Percentiles rank a stretch among this genome's conserved stretches.
These are phyloP conservation scores for Gossypium aridum DNA, from an alignment of 441 rosid genomes.

Conservation along the genomic window DNA sequence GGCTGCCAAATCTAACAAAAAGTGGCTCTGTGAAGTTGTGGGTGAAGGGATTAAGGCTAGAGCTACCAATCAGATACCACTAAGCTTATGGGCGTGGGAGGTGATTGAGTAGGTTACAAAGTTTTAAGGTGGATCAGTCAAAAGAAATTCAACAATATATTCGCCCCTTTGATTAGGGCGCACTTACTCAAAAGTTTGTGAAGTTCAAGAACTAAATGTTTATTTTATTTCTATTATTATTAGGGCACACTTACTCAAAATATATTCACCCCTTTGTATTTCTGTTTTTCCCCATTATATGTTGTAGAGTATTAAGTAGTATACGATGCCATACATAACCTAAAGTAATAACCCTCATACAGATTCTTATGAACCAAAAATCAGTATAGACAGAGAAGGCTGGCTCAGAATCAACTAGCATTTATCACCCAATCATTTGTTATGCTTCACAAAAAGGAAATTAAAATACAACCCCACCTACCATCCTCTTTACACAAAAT, in stretches of 20 bases:
- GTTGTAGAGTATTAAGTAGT: not conserved
- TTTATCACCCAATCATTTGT: not conserved
- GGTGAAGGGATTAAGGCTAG: not conserved
- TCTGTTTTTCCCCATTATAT: not conserved
- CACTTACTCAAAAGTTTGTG: too few relatives aligned
- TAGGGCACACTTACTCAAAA: not conserved
- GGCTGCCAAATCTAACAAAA: not conserved
- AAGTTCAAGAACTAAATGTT: not conserved
- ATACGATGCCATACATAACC: not conserved
- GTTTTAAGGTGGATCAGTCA: not conserved
- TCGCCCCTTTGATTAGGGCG: too few relatives aligned
- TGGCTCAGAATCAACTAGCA: not conserved
- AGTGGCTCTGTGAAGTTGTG: not conserved
- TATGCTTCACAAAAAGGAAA: not conserved
- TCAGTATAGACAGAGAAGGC: not conserved
- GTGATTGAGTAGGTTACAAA: not conserved
- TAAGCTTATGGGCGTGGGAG: not conserved
- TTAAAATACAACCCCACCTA: not conserved
- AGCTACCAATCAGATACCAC: not conserved
- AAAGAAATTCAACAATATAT: not conserved
- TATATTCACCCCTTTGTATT: not conserved
- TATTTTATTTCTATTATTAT: not conserved
- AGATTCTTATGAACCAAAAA: not conserved
- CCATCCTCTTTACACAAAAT: not conserved
- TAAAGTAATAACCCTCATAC: not conserved